Base-by-base conservation (phyloP, 768 basidiomycete genomes). In the Leccinum variicolor region DNA sequence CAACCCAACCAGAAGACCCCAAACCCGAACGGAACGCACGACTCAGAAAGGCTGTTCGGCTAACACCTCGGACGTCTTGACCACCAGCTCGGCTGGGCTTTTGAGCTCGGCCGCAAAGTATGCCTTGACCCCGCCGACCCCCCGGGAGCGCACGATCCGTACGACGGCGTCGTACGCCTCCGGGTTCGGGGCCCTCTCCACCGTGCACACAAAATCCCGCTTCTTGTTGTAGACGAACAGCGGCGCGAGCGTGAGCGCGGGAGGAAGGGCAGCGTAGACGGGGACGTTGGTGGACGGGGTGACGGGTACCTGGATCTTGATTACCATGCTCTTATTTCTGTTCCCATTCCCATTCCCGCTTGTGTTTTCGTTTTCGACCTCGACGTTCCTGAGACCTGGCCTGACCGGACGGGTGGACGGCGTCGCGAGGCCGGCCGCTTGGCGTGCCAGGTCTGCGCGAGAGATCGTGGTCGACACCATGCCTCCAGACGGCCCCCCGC, bases 41-140 rank as follows among this genome's bases (percentile, higher is more conserved):
- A 15, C 29, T 70, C 57, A 83, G 57, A 84, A 84, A 0, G 82
- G 80, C 58, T 86, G 84, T 60, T 80, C 83, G 1, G 82, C 83
- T 54, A 84, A 65, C 8, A 80, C 73, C 50, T 85, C 81, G 3
- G 76, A 75, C 7, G 78, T 66, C 60, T 83, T 83, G 25, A 86
- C 75, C 2, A 81, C 71, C 50, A 85, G 59, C 62, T 79, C 77
- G 49, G 82, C 72, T 48, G 72, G 69, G 47, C 69, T 76, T 63
- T 69, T 76, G 65, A 85, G 58, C 62, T 82, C 80, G 0, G 83
- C 83, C 11, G 76, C 72, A 52, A 85, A 83, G 64, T 85, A 84
- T 0, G 78, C 84, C 64, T 84, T 84, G 45, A 63, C 62, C 0
- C 77, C 77, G 3, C 68, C 59, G 6, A 80, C 74, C 5, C 80